Percentiles rank a stretch among this genome's conserved stretches.
Evolutionary conservation across 225 moss, liverwort and hornwort species (phyloP).

Genomic region (Lunularia cruciata): DNA sequence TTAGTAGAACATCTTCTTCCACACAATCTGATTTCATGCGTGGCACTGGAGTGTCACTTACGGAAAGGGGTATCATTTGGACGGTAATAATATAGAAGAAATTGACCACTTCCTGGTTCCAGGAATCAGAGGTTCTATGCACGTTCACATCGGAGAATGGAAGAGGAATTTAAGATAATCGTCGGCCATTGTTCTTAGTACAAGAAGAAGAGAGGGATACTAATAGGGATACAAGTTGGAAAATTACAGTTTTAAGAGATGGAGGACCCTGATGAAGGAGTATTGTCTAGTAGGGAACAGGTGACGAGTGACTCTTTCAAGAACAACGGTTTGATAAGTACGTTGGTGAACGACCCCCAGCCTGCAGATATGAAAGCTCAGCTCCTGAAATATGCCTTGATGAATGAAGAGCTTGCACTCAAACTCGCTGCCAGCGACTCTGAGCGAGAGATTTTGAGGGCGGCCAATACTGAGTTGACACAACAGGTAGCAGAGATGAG

Average conservation of each 20-base stretch:
- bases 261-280: background rate
- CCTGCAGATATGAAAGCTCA: conserved; percentile 5
- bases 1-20: no score
- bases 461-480: conserved; percentile 9
- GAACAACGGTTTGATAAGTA: background rate
- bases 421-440: conserved; percentile 16
- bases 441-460: conserved; percentile 9
- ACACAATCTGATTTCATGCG: no score
- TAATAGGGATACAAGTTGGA: background rate
- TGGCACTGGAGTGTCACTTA: no score
- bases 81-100: no score
- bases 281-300: background rate
- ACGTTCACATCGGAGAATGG: background rate
- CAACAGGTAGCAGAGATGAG: background rate
- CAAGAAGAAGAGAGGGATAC: background rate
- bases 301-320: background rate
- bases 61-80: no score
- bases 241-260: background rate
- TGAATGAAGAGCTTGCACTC: background rate
- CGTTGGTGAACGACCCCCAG: background rate
- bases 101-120: no score
- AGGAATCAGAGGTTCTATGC: no score
- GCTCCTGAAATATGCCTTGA: conserved; percentile 8
- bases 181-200: background rate
- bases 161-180: background rate